Conservation (phyloP, 2,329 filamentous ascomycete genomes). For the Xylaria sp. region DNA sequence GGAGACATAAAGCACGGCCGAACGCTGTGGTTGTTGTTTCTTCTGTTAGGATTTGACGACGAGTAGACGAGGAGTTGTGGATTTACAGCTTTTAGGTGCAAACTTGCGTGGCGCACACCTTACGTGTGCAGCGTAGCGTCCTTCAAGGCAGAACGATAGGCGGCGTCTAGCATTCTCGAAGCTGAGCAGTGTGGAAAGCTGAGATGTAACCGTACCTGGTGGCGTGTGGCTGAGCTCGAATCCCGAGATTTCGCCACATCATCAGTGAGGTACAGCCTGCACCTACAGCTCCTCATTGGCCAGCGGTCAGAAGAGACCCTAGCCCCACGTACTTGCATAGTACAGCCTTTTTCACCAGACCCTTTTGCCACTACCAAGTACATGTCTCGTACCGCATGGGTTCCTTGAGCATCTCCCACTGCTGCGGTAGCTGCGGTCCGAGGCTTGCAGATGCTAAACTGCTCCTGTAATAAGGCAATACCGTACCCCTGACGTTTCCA, state of each 20-base stretch:
- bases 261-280: slow-evolving; percentile 30
- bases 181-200: slow-evolving; percentile 10
- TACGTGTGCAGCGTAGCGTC: neutral
- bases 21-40: neutral
- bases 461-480: slow-evolving; percentile 25
- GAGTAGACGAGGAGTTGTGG: neutral
- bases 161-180: neutral
- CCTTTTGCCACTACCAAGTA: neutral
- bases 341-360: neutral
- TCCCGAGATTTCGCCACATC: slow-evolving; percentile 30
- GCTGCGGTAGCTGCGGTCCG: slow-evolving; percentile 38
- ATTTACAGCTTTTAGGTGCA: neutral
- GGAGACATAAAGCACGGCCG: neutral
- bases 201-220: slow-evolving; percentile 4
- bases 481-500: slow-evolving; percentile 15
- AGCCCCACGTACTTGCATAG: slow-evolving; percentile 13
- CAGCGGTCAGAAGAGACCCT: neutral
- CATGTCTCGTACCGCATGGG: neutral
- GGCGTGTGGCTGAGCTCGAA: slow-evolving; percentile 33
- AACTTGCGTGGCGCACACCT: neutral
- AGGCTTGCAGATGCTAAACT: slow-evolving; percentile 36
- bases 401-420: slow-evolving; percentile 14
- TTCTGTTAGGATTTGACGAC: neutral
- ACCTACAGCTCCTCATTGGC: slow-evolving; percentile 20
- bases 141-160: slow-evolving; percentile 31